These are phyloP conservation scores for Laetiporus sulphureus DNA, from an alignment of 1,284 basidiomycete species.

Conservation along the genomic window DNA sequence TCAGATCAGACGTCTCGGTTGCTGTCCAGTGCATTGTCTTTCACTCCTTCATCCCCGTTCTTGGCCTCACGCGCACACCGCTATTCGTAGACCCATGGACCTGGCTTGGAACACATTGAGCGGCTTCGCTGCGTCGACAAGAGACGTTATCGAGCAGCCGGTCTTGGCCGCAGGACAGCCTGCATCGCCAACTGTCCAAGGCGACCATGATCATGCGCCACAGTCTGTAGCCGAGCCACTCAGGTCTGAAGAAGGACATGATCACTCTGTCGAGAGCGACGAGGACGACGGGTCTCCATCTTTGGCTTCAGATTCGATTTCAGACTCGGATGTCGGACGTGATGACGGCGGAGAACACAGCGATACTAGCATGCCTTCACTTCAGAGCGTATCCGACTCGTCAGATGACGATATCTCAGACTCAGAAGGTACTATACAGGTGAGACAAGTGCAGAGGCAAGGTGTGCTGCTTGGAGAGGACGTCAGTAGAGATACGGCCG, in stretches of 20 bases:
- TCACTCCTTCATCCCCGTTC: too few relatives aligned
- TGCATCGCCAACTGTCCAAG: too few relatives aligned
- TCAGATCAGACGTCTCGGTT: too few relatives aligned
- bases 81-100: too few relatives aligned
- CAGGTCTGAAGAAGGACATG: conserved; percentile 1
- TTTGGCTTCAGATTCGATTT: conserved; percentile 4
- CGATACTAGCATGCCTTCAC: conserved; percentile 18
- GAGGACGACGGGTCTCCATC: conserved; percentile 2
- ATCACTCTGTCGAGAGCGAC: not conserved
- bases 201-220: not conserved
- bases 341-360: conserved; percentile 7
- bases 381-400: conserved; percentile 24
- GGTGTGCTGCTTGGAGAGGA: too few relatives aligned
- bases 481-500: not conserved
- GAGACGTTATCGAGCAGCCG: too few relatives aligned
- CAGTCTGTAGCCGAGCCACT: not conserved
- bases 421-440: conserved; percentile 3
- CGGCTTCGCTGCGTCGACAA: too few relatives aligned
- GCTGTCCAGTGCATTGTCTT: too few relatives aligned
- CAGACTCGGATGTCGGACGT: conserved; percentile 3
- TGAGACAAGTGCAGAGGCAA: too few relatives aligned
- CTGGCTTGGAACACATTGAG: too few relatives aligned
- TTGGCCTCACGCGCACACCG: too few relatives aligned
- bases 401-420: conserved; percentile 14
- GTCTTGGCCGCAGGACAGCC: too few relatives aligned